Evolutionary conservation across 192 early-diverging fungal genomes (phyloP), one percentile per base, ranked within the genome.

Genomic region (Podila minutissima): DNA sequence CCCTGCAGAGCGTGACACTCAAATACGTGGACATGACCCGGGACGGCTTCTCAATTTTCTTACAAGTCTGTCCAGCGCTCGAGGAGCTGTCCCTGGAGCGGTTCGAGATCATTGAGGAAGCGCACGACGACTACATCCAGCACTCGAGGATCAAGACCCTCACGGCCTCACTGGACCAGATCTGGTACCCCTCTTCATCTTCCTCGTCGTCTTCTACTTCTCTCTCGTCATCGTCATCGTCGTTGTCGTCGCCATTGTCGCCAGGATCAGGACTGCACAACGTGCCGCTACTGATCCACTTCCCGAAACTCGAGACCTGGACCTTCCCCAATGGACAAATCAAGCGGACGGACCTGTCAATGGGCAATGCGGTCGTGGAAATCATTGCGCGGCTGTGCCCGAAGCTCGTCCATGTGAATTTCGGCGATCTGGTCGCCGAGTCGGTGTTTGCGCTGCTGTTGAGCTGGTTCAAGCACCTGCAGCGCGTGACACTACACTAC

Each of bases 401-500:
- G 6, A 20, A 22, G 9, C 24, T 55, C 8, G 22, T 24, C n/a
- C 20, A 55, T 26, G 24, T 55, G 19, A 12, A 55, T n/a, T 55
- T 55, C 17, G 53, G 53, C 10, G 53, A 55, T 22, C 11, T 55
- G 53, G 24, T 26, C 24, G 6, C 20, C 20, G 53, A 55, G 8
- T 55, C 53, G 4, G 24, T 55, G n/a, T 55, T 24, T 55, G 6
- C 2, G 6, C 11, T 55, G 53, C n/a, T 55, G 8, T 9, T 55
- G 53, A 22, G 24, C 53, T 55, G 53, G 53, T 55, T 55, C 53
- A 55, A 55, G 53, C 53, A 55, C 53, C 53, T 55, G 13, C n/a
- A 55, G 53, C 51, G 22, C 1, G 53, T 55, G 53, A 53, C 53
- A 22, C 24, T 55, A 5, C 53, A 55, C 24, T 9, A 55, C 11